Evolutionary conservation across 2,329 filamentous ascomycete species (phyloP).

Genomic region (Trichoderma koningii): DNA sequence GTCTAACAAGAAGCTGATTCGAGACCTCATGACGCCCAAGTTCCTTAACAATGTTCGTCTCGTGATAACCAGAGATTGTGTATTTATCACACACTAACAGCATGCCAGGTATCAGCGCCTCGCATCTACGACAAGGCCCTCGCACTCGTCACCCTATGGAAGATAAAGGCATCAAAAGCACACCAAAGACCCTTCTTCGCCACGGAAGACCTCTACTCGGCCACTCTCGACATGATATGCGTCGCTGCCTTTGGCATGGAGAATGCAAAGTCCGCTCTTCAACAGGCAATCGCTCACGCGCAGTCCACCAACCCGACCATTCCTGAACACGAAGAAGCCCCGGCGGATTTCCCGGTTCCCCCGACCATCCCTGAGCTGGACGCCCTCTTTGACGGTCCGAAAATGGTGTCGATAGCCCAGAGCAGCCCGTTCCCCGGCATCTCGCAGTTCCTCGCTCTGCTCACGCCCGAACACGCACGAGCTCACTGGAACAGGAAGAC

Average conservation of each 20-base stretch:
- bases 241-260: slow-evolving; percentile 40
- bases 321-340: not conserved
- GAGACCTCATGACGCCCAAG: slow-evolving; percentile 42
- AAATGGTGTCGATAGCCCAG: slow-evolving; percentile 35
- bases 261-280: slow-evolving; percentile 30
- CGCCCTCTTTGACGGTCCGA: slow-evolving; percentile 33
- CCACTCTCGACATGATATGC: slow-evolving; percentile 42
- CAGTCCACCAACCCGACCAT: slow-evolving; percentile 7
- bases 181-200: slow-evolving; percentile 39
- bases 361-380: slow-evolving; percentile 31
- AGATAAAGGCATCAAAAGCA: slow-evolving; percentile 36
- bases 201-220: slow-evolving; percentile 38
- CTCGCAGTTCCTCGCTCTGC: slow-evolving; percentile 32
- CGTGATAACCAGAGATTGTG: no score
- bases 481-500: slow-evolving; percentile 34
- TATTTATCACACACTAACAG: not conserved
- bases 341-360: slow-evolving; percentile 29
- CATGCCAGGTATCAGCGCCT: slow-evolving; percentile 40
- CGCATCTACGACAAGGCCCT: slow-evolving; percentile 39
- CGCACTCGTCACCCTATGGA: slow-evolving; percentile 41
- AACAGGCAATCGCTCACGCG: slow-evolving; percentile 28
- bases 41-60: slow-evolving; percentile 38
- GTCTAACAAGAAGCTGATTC: slow-evolving; percentile 39
- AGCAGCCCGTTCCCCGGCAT: slow-evolving; percentile 31
- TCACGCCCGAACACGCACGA: slow-evolving; percentile 34